A percentile compares a stretch with the other conserved stretches of the same genome.
These are phyloP conservation scores for Lizonia empirigonia DNA, from an alignment of 2,329 filamentous ascomycete species.

Conservation along the genomic window DNA sequence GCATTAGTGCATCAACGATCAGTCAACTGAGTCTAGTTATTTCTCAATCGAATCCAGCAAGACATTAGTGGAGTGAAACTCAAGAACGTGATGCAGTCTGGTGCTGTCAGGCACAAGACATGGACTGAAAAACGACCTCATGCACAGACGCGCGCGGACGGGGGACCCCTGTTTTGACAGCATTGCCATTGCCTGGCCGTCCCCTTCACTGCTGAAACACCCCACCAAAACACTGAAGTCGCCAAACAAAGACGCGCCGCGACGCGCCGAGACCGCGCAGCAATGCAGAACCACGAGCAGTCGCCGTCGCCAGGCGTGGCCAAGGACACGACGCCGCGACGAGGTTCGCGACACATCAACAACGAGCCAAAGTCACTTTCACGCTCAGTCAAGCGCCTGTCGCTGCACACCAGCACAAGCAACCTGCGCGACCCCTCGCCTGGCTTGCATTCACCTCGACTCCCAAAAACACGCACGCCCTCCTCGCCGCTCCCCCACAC, in stretches of 20 bases:
- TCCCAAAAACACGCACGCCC: constrained; percentile 25
- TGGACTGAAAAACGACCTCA: too few relatives aligned
- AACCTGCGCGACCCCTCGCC: constrained; percentile 40
- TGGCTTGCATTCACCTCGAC: constrained; percentile 32
- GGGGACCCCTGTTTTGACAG: constrained; percentile 9
- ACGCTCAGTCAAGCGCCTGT: constrained; percentile 45
- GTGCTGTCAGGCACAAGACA: too few relatives aligned
- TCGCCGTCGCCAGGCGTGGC: constrained; percentile 12
- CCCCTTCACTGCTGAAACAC: constrained; percentile 12
- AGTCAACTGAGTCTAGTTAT: too few relatives aligned
- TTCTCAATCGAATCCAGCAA: too few relatives aligned
- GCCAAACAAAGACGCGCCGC: constrained; percentile 28
- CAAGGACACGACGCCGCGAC: constrained; percentile 21
- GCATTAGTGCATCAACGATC: too few relatives aligned
- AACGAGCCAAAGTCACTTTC: constrained; percentile 42
- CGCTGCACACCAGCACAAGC: constrained; percentile 42
- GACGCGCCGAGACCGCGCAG: constrained; percentile 30
- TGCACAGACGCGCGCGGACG: constrained; percentile 8
- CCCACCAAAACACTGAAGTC: constrained; percentile 16
- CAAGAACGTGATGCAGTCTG: too few relatives aligned
- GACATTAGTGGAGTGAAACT: too few relatives aligned
- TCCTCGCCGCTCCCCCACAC: constrained; percentile 42
- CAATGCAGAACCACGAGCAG: constrained; percentile 34
- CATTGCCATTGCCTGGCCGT: neutral
- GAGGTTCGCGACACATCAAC: constrained; percentile 40